Evolutionary conservation across 177 flowering plant species (phyloP).

Genomic region (Vitis hybrid): DNA sequence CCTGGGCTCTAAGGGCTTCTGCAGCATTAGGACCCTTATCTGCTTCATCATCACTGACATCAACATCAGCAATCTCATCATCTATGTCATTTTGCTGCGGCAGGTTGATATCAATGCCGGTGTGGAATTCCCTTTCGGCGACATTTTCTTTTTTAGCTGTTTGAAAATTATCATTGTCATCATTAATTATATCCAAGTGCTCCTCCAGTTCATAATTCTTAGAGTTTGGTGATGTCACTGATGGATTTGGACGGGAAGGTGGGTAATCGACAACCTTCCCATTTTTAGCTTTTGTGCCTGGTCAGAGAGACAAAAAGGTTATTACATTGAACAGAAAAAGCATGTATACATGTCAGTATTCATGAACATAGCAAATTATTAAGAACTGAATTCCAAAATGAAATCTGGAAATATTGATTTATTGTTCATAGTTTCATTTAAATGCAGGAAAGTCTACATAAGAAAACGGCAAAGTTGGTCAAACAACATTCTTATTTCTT

Average conservation of each 20-base stretch:
- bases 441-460: background rate
- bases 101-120: constrained; percentile 54
- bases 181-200: constrained; percentile 42
- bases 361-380: background rate
- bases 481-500: no score
- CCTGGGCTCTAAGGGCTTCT: constrained; percentile 80
- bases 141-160: constrained; percentile 19
- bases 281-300: constrained; percentile 40
- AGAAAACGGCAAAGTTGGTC: background rate
- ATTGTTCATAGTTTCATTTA: background rate
- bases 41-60: constrained; percentile 62
- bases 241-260: constrained; percentile 25
- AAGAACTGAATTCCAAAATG: background rate
- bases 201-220: constrained; percentile 51
- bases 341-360: no score
- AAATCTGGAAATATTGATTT: background rate
- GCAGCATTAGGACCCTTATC: constrained; percentile 73
- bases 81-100: constrained; percentile 61
- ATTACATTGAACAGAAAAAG: background rate
- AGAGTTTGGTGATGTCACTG: constrained; percentile 32
- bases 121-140: constrained; percentile 18
- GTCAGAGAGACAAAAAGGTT: background rate
- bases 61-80: constrained; percentile 85
- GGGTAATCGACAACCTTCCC: constrained; percentile 30
- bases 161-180: constrained; percentile 26